Percentiles rank a stretch among this genome's conserved stretches.
These are phyloP conservation scores for Mollisia scopiformis DNA, from an alignment of 2,329 filamentous ascomycete genomes.

Conservation along the genomic window DNA sequence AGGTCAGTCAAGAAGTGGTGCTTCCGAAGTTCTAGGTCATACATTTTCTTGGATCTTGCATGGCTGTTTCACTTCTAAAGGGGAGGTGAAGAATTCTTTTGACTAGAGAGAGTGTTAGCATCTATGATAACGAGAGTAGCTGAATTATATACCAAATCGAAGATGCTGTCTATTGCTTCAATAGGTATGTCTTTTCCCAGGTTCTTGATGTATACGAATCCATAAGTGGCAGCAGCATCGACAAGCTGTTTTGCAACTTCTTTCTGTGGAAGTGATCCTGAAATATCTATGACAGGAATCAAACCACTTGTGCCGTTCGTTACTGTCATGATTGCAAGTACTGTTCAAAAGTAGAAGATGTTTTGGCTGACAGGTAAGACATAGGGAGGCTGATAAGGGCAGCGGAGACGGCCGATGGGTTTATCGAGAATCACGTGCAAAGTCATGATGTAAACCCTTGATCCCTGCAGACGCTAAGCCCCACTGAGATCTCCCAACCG, in stretches of 20 bases:
- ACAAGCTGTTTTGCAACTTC: constrained; percentile 70
- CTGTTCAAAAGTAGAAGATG: no score
- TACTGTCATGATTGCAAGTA: constrained; percentile 13
- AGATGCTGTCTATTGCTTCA: constrained; percentile 69
- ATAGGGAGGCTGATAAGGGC: not conserved
- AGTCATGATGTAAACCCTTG: not conserved
- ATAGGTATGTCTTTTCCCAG: constrained; percentile 69
- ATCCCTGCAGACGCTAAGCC: not conserved
- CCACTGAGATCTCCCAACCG: not conserved
- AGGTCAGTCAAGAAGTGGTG: not conserved
- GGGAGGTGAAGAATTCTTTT: constrained; percentile 71
- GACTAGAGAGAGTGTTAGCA: constrained; percentile 52
- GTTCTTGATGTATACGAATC: constrained; percentile 89
- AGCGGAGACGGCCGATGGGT: no score
- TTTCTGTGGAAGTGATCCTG: constrained; percentile 56
- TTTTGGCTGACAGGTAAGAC: not conserved
- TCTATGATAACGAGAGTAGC: not conserved
- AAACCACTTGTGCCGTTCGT: constrained; percentile 2
- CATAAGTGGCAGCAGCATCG: constrained; percentile 78
- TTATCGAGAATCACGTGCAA: no score
- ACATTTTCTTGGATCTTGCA: constrained; percentile 73
- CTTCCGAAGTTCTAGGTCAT: not conserved
- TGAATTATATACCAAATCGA: constrained; percentile 63
- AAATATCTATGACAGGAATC: constrained; percentile 86
- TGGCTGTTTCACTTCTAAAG: constrained; percentile 70